Evolutionary conservation across 805 yeast genomes (phyloP), one percentile per base, ranked within the genome.

Genomic region (Brettanomyces naardenensis): DNA sequence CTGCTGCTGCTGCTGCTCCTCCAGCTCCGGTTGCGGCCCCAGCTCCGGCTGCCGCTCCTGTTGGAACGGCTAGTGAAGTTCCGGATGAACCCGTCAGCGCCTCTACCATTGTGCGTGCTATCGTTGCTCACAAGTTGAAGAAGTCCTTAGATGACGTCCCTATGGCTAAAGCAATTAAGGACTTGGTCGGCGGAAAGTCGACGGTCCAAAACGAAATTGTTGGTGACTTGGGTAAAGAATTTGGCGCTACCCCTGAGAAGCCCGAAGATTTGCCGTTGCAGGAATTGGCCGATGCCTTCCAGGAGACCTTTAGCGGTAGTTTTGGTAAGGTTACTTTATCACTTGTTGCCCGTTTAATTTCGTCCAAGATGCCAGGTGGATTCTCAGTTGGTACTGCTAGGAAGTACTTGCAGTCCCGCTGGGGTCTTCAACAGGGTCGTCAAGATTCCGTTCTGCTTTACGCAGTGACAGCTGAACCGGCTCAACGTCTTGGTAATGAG

Each of bases 281-380:
- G 57, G 99, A 92, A 65, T 78, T 92, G 61, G 97, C 97, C 35
- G 97, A 87, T 58, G 80, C 76, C 53, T 86, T 92, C 76, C 96
- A 90, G 68, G 95, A 87, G 47, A 69, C 89, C 20, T 92, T 87
- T 70, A 59, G 67, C 48, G 97, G 97, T 50, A 73, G 78, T 47
- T 75, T 92, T 49, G 99, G 99, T 61, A 92, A 92, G 64, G 95
- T 89, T 56, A 82, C 97, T 2, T 66, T 88, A 28, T 82, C 96
- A 21, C 73, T 92, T 54, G 71, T 90, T 46, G 85, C 95, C 45
- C 81, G 97, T 66, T 73, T 92, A 56, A 83, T 89, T 70, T 80
- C 97, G 9, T 82, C 97, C 21, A 92, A 92, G 70, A 92, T 92
- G 97, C 97, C 99, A 38, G 99, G 99, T 74, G 99, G 99, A 17